Evolutionary conservation across 2,329 filamentous ascomycete genomes (phyloP).

Genomic region (Sarocladium kiliense): DNA sequence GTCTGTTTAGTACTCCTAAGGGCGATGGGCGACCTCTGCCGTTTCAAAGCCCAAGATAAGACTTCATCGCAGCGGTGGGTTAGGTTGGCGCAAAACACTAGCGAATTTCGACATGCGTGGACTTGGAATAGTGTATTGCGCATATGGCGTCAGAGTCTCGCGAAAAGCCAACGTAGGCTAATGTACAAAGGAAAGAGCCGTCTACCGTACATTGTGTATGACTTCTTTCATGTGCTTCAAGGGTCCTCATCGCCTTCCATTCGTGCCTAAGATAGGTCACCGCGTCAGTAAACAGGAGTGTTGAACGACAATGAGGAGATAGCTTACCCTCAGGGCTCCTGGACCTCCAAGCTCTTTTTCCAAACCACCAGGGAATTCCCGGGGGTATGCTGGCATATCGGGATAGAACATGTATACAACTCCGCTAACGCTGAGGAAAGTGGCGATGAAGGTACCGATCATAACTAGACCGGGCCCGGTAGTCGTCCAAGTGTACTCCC

Average conservation of each 20-base stretch:
- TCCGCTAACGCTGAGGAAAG: conserved; percentile 60
- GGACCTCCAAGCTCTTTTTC: conserved; percentile 70
- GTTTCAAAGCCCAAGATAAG: too few species aligned
- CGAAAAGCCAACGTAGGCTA: not conserved
- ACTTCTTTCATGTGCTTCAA: conserved; percentile 22
- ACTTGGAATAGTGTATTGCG: conserved; percentile 3
- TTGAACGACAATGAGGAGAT: conserved; percentile 14
- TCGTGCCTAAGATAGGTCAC: conserved; percentile 38
- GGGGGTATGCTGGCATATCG: conserved; percentile 63
- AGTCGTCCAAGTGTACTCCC: conserved; percentile 80
- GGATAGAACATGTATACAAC: conserved; percentile 66
- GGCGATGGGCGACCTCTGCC: too few species aligned
- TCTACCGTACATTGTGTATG: conserved; percentile 7
- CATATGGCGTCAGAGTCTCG: not conserved
- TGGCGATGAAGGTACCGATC: conserved; percentile 61
- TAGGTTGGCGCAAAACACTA: too few species aligned
- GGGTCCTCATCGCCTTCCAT: conserved; percentile 50
- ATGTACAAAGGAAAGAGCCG: conserved; percentile 29
- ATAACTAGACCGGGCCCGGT: conserved; percentile 65
- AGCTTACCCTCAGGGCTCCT: conserved; percentile 60
- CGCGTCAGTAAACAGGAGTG: not conserved
- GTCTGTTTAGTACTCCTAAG: too few species aligned
- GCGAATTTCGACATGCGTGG: not conserved
- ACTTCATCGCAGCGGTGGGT: too few species aligned
- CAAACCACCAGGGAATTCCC: conserved; percentile 67